Base-by-base conservation (phyloP, 2,329 filamentous ascomycete species). In the Metarhizium sp. region DNA sequence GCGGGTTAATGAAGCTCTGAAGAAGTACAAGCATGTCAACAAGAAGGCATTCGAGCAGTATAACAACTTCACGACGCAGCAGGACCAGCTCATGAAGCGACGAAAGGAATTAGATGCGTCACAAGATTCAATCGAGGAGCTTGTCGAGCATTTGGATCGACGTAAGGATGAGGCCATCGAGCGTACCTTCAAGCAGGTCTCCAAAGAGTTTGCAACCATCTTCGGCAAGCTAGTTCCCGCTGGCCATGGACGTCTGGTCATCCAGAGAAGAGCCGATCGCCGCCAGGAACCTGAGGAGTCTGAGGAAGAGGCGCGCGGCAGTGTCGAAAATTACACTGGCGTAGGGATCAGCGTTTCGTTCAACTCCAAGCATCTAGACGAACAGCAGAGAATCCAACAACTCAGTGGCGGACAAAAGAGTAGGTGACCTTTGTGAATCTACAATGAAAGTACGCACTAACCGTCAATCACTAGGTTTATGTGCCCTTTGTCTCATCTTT, bases 1-100 rank as follows among this genome's bases (percentile, higher is more conserved):
- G 73, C 95, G 92, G 66, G 90, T 92, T 65, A 95, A 95, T 60
- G 90, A 96, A 63, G 85, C 88, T 0, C 78, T 97, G 54, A 97
- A 97, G 75, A 96, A 96, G 69, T 97, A 94, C 74, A 90, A 91
- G 55, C 90, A 96, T 65, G 92, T 99, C 74, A 99, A 99, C 81
- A 99, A 97, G 75, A 97, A 99, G 74, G 94, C 94, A 0, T 96
- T 97, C 67, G 95, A 99, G 72, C 94, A 99, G 70, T 99, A 97
- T 76, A 95, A 92, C 74, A 95, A 86, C 73, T 99, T 97, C 69
- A 96, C 92, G 7, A 88, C 86, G 52, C 90, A 96, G 71, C 87
- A 95, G 56, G 92, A 96, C 59, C 87, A 87, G 25, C 78, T 99
- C 18, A 88, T 88, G 51, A 87, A 88, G 66, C 87, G 94, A 62